Base-by-base conservation (phyloP, 73 alveolate genomes). In the Stentor coeruleus region DNA sequence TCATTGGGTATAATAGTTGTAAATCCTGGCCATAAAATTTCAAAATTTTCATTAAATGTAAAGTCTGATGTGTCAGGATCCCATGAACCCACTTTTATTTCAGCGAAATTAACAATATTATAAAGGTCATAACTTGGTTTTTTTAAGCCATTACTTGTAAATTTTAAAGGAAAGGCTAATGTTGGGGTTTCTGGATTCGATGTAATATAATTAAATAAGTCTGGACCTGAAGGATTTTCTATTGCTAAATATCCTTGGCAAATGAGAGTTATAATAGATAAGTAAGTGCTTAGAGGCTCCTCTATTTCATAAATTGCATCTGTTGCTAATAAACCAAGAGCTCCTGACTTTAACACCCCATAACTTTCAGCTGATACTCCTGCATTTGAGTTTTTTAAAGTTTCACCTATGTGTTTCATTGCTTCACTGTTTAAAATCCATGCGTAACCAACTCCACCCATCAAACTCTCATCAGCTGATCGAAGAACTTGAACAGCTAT, bases 381-480 rank as follows among this genome's bases (percentile, higher is more conserved):
- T n/a, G 66, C 37, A 35, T 75, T 28, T 1, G 83, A 75, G 38
- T 75, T 75, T 75, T 40, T 15, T 20, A 39, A 31, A 0, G 58
- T 75, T 31, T 31, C 77, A 0, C 77, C 83, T 14, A 39, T 39
- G 28, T 36, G 20, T 35, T 14, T 75, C 74, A 75, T 75, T 20
- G 83, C 83, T 1, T 75, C 83, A 39, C 38, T 15, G 3, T 40
- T 75, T n/a, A 75, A 33, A 1, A 75, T 38, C 83, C 83, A 75
- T 0, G 83, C 77, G 38, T 75, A 75, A 28, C 83, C 83, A 2
- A 39, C 26, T 75, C 83, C 83, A 20, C 83, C 83, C 83, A 75
- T 75, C 0, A 75, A 75, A 33, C 74, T 39, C 20, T 36, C 81
- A 38, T 75, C 83, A 75, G 83, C 83, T 20, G 83, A 14, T 20